Conservation (phyloP, 1,284 basidiomycete genomes). For the Naganishia sp. region DNA sequence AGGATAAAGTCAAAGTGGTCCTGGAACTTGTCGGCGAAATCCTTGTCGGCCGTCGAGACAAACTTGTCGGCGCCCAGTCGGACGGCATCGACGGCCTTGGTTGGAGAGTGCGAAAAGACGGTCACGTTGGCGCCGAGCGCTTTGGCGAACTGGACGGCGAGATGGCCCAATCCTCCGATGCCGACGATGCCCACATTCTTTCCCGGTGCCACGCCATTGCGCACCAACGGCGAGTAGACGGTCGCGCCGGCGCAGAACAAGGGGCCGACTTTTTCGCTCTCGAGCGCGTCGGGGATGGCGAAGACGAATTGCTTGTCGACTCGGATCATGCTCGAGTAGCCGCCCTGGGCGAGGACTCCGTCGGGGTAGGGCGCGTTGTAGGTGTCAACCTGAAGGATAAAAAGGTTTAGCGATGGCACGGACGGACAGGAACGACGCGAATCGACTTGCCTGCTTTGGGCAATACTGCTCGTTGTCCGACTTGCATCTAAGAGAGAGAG, state of each 20-base stretch:
- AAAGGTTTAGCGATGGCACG: background rate
- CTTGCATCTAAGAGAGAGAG: conserved; percentile 60
- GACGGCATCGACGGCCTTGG: conserved; percentile 40
- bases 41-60: conserved; percentile 30
- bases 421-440: too few species aligned
- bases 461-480: conserved; percentile 62
- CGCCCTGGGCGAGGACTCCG: conserved; percentile 27
- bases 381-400: conserved; percentile 9
- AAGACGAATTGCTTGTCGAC: conserved; percentile 29
- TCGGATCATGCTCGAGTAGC: conserved; percentile 25
- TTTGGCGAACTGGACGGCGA: conserved; percentile 54
- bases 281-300: conserved; percentile 28
- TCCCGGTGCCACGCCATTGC: conserved; percentile 38
- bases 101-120: conserved; percentile 53
- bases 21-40: conserved; percentile 27
- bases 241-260: conserved; percentile 46
- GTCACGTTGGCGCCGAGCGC: conserved; percentile 61
- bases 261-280: conserved; percentile 37
- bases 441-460: conserved; percentile 37
- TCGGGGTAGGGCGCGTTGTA: conserved; percentile 26
- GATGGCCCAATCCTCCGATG: conserved; percentile 32
- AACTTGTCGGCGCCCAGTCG: conserved; percentile 30
- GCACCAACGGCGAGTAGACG: conserved; percentile 43
- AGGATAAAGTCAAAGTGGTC: conserved; percentile 31
- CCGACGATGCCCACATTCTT: conserved; percentile 36